A percentile compares a stretch with the other conserved stretches of the same genome.
Evolutionary conservation across 83 land plant genomes (phyloP).

Genomic region (Thuja plicata): DNA sequence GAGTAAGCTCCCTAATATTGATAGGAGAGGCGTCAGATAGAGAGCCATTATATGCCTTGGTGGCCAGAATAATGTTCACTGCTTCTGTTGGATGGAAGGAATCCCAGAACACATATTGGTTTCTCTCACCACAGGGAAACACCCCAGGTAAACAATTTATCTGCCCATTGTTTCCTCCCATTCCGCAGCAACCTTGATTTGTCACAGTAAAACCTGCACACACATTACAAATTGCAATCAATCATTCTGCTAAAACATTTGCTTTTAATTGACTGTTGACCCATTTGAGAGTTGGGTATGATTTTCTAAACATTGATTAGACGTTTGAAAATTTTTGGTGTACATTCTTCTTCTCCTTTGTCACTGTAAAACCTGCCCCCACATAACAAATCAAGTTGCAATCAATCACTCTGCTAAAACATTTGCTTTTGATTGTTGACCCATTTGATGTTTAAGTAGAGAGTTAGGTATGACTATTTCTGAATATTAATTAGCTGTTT

Average conservation of each 20-base stretch:
- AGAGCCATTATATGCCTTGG: constrained; percentile 52
- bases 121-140: constrained; percentile 60
- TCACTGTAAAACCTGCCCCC: no score
- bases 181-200: constrained; percentile 79
- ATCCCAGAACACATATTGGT: constrained; percentile 84
- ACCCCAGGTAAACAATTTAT: constrained; percentile 69
- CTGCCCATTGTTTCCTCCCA: constrained; percentile 72
- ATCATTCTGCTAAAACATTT: not conserved
- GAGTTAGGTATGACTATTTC: no score
- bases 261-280: not conserved
- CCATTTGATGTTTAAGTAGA: no score
- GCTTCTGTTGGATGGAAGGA: constrained; percentile 84
- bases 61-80: constrained; percentile 61
- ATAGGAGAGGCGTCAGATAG: constrained; percentile 41
- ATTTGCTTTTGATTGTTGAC: no score
- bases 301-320: no score
- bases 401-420: no score
- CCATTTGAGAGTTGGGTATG: no score
- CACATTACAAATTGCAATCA: not conserved
- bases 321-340: no score
- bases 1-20: constrained; percentile 66
- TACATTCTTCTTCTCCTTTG: no score
- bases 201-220: constrained; percentile 59
- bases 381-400: no score
- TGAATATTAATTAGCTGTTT: no score